A percentile compares a stretch with the other conserved stretches of the same genome.
These are phyloP conservation scores for Furcasterigmium furcatum DNA, from an alignment of 2,329 filamentous ascomycete genomes.

Conservation along the genomic window DNA sequence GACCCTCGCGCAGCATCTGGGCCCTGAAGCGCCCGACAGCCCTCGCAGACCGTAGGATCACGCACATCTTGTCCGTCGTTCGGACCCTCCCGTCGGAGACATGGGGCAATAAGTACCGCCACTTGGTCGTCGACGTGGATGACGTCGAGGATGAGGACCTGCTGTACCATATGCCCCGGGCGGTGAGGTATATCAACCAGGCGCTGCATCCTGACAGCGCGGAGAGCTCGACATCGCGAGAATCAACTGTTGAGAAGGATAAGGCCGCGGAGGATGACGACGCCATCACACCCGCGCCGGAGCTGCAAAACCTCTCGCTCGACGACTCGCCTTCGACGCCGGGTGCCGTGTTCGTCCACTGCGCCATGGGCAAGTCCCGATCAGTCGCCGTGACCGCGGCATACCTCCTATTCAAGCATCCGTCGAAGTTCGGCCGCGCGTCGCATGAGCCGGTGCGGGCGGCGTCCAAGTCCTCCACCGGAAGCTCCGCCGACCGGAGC, in stretches of 20 bases:
- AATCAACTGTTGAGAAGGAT: not conserved
- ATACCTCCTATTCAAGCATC: conserved; percentile 73
- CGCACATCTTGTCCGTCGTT: conserved; percentile 85
- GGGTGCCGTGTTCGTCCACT: conserved; percentile 58
- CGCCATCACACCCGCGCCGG: conserved; percentile 5
- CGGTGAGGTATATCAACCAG: conserved; percentile 79
- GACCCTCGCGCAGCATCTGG: conserved; percentile 60
- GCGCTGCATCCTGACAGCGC: conserved; percentile 46
- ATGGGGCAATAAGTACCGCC: conserved; percentile 58
- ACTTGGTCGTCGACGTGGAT: conserved; percentile 80
- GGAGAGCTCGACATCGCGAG: no score
- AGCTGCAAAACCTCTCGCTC: conserved; percentile 7
- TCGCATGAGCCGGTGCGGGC: conserved; percentile 4
- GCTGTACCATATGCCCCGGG: conserved; percentile 72
- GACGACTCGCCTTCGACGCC: conserved; percentile 10
- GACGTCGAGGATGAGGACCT: conserved; percentile 89
- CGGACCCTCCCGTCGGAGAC: conserved; percentile 45
- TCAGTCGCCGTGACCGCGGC: conserved; percentile 83
- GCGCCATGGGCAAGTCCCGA: conserved; percentile 94
- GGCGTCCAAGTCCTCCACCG: conserved; percentile 10
- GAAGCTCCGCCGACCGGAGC: conserved; percentile 16
- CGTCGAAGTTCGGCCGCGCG: conserved; percentile 44
- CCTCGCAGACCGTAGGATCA: conserved; percentile 72
- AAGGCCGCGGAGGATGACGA: conserved; percentile 2
- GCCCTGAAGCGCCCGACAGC: conserved; percentile 69